Conservation (phyloP, 129 eudicot genomes). For the Rutidosis leptorrhynchoides region DNA sequence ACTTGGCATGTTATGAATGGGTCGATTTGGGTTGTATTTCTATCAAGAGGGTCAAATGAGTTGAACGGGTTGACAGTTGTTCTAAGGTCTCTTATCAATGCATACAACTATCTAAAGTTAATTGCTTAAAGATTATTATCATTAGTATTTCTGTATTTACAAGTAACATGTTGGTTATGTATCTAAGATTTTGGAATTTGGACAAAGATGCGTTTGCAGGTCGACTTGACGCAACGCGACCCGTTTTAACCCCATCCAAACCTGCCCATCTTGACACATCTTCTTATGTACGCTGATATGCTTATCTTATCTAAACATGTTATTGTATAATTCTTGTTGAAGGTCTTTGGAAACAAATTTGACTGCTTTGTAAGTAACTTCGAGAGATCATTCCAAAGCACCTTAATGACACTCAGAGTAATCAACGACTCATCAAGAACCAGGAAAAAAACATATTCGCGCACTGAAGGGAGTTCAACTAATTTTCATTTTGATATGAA, state of each 20-base stretch:
- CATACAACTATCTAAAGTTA: background rate
- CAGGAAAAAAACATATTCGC: slow-evolving; percentile 25
- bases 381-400: slow-evolving; percentile 79
- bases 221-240: background rate
- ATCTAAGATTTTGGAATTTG: background rate
- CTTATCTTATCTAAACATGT: slow-evolving; percentile 12
- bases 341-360: slow-evolving; percentile 78
- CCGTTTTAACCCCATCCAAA: background rate
- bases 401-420: slow-evolving; percentile 71
- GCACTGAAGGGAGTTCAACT: slow-evolving; percentile 23
- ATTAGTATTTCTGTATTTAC: background rate
- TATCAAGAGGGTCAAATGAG: background rate
- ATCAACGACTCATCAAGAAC: slow-evolving; percentile 48
- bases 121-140: background rate
- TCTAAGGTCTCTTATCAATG: background rate
- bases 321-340: slow-evolving; percentile 4
- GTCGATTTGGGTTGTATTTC: background rate
- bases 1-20: background rate
- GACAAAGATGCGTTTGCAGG: background rate
- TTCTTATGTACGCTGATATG: background rate
- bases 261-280: background rate
- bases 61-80: background rate
- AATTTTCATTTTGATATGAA: slow-evolving; percentile 29
- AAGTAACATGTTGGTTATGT: background rate
- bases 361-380: slow-evolving; percentile 70